Evolutionary conservation across 306 rosid species (phyloP), one percentile per base, ranked within the genome.

Genomic region (Adenanthera pavonina): DNA sequence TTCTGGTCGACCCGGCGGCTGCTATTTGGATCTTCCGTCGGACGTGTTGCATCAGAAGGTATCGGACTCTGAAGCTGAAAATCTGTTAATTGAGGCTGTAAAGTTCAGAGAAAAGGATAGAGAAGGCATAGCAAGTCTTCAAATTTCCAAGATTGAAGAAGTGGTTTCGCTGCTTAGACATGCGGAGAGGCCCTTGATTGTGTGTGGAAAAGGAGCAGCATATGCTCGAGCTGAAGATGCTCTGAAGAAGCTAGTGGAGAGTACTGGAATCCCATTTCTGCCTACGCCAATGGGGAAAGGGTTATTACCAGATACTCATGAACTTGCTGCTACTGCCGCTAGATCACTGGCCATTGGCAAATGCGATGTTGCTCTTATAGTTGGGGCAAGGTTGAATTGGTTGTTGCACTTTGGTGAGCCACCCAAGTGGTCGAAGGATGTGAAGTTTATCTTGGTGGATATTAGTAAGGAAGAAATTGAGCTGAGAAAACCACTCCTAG

Each of bases 251-350:
- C 88, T 95, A 0, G 98, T 95, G n/a, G 92, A 95, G 65, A 79
- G 66, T 4, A 93, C 98, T 8, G 97, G 98, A 36, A 92, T 93
- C 61, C 99, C 98, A 4, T 95, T 95, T 83, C 85, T 95, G 59
- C 98, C 99, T 1, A 95, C 99, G 72, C 99, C 99, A 0, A 93
- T 95, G 98, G 98, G 97, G 20, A 93, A 95, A 47, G 99, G 99
- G 0, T 74, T 95, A 74, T 69, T 95, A 59, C 86, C 99, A 0
- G 99, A 95, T 46, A 84, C 93, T 8, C 99, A 95, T 61, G 83
- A 86, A 34, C 92, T 95, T 1, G 97, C 99, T 0, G 98, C 98
- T 8, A 86, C 98, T 0, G 99, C 99, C 1, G 97, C 99, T 1
- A 89, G 99, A 66, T 93, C 97, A 0, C 88, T 95, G 15, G 98